A percentile compares a stretch with the other conserved stretches of the same genome.
These are phyloP conservation scores for Lipomyces lipofer DNA, from an alignment of 805 yeast genomes.

Conservation along the genomic window DNA sequence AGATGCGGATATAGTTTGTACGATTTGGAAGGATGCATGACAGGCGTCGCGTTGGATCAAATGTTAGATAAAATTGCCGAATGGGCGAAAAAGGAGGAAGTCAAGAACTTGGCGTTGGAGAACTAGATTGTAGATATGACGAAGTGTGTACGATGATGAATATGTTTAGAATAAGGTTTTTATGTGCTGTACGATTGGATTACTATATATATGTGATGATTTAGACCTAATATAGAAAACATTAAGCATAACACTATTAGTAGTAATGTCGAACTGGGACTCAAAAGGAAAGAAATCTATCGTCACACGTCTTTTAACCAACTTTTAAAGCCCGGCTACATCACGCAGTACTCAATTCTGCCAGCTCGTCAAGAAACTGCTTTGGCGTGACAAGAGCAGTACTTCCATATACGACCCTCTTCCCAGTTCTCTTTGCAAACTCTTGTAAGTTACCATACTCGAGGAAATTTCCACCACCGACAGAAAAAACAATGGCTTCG, in stretches of 20 bases:
- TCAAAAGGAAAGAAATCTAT: no score
- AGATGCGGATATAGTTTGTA: conserved; percentile 79
- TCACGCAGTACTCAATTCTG: conserved; percentile 41
- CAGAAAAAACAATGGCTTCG: conserved; percentile 84
- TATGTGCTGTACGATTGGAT: no score
- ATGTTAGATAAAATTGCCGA: conserved; percentile 25
- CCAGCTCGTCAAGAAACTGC: conserved; percentile 67
- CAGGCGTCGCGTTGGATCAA: conserved; percentile 47
- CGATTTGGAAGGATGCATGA: conserved; percentile 67
- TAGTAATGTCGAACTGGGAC: no score
- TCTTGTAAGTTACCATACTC: conserved; percentile 87
- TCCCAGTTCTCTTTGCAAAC: conserved; percentile 39
- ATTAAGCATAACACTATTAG: no score
- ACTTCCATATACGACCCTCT: conserved; percentile 80
- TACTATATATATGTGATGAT: no score
- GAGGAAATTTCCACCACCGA: conserved; percentile 94
- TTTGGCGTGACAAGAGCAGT: conserved; percentile 72
- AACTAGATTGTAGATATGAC: conserved; percentile 10
- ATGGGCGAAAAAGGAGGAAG: conserved; percentile 29
- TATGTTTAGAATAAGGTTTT: no score
- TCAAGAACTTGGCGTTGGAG: conserved; percentile 13
- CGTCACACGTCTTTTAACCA: no score
- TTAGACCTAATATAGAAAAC: no score
- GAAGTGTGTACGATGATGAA: background rate
- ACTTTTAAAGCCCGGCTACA: no score